phyloP scores from a whole-genome alignment of 1,139 yeast genomes.

The Pichiaceae sp. region DNA sequence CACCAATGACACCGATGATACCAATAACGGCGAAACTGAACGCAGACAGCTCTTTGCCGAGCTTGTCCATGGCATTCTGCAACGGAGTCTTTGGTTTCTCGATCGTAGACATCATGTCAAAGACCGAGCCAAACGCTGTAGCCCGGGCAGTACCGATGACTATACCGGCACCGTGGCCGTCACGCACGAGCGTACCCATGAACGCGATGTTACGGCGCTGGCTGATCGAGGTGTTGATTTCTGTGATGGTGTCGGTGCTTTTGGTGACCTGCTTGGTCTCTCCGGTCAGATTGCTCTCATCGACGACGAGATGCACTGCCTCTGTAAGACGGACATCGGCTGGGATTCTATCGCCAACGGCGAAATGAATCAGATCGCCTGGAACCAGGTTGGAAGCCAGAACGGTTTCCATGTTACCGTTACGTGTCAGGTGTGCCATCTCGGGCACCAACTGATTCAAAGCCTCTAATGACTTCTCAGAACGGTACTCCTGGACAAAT shows the following conservation, averaged over 20 bases:
- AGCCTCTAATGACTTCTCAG: conserved; percentile 89
- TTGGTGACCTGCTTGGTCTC: conserved; percentile 84
- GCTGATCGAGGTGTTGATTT: conserved; percentile 24
- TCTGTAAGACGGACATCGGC: conserved; percentile 81
- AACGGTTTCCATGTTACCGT: conserved; percentile 65
- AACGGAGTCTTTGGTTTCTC: conserved; percentile 96
- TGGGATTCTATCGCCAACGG: conserved; percentile 91
- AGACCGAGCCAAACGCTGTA: conserved; percentile 83
- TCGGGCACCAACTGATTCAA: conserved; percentile 89
- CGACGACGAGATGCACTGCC: conserved; percentile 71
- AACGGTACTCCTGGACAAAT: conserved; percentile 90
- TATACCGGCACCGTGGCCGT: conserved; percentile 87
- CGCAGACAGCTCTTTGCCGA: conserved; percentile 81
- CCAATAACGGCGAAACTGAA: conserved; percentile 83
- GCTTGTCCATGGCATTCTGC: conserved; percentile 87
- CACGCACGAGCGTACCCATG: conserved; percentile 94
- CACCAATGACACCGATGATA: conserved; percentile 75
- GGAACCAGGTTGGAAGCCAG: conserved; percentile 85
- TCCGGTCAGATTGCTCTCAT: conserved; percentile 91
- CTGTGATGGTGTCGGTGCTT: conserved; percentile 25
- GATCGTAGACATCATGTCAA: conserved; percentile 87
- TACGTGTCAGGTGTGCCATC: conserved; percentile 81
- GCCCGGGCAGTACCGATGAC: conserved; percentile 85
- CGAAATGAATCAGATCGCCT: conserved; percentile 83
- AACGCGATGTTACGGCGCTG: conserved; percentile 73